Base-by-base conservation (phyloP, 768 basidiomycete genomes). In the Lanmaoa pseudosensibilis region DNA sequence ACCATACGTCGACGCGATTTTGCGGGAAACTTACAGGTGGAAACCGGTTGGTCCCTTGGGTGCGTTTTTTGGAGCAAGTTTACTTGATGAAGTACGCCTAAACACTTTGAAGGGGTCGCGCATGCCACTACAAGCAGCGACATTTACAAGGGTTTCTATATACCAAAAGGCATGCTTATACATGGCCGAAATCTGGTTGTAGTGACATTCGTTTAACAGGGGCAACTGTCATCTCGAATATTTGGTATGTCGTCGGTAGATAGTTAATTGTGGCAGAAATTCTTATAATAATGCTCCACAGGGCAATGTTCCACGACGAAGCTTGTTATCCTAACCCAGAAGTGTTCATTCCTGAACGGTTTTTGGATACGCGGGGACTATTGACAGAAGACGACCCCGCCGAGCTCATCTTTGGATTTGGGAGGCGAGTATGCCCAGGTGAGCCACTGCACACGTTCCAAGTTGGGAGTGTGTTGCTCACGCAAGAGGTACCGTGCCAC, bases 111-210 rank as follows among this genome's bases (percentile, higher is more conserved):
- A 55, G 54, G 43, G 11, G 1, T 69, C 25, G 63, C 69, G 3
- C 73, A 74, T 46, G 46, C 57, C 11, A n/a, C 56, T 1, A 75
- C 73, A 0, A 57, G 65, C 34, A 74, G 74, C 50, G 77, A 79
- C 40, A 54, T 70, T 18, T 79, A 79, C 56, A 63, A 71, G 23
- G 74, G 77, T 15, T 80, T 78, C 55, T 67, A 80, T 9, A 85
- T 85, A 39, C 83, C 83, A 2, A 73, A 74, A 53, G 83, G 83
- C 41, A 55, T 19, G 52, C 18, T 5, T 19, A 10, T 46, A 19
- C 11, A 19, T 38, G 19, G 13, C 16, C 9, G 25, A 21, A 30
- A 38, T 40, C 21, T 5, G 1, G 2, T 13, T n/a, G 2, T 23
- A 19, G 23, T n/a, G 23, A 34, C 38, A 12, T 48, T 32, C 4